Evolutionary conservation across 805 yeast species (phyloP), one percentile per base, ranked within the genome.

Genomic region (Vanderwaltozyma polyspora): DNA sequence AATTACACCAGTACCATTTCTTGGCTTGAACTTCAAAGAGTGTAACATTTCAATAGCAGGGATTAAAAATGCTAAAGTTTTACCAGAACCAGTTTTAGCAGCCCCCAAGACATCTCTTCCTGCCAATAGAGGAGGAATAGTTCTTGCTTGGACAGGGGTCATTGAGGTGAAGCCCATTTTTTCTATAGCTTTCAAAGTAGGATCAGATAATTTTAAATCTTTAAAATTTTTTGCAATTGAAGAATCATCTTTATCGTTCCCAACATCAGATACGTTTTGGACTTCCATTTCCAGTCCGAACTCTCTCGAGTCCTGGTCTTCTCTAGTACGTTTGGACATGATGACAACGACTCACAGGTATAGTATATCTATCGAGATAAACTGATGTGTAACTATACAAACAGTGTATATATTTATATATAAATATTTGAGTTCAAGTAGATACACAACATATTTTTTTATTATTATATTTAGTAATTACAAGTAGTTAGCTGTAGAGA

Each of bases 31-130:
- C 57, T 81, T 85, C 51, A 91, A 70, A 13, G 94, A 77, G 55
- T 87, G 81, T 36, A 91, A 68, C 64, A 86, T 65, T 63, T 91
- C 98, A 44, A 91, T 79, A 22, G 98, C 98, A 11, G 99, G 99
- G 40, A 91, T 72, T 52, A 91, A 66, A 49, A 91, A 91, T 8
- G 99, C 97, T 41, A 93, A 65, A 0, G 99, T 91, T 65, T 91
- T 91, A 57, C 99, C 99, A 1, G 96, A 86, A 35, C 99, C 99
- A 3, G 99, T 91, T 64, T 87, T 89, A 37, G 99, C 99, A n/a
- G 98, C 98, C 46, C 98, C 99, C 35, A 91, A 69, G 15, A 93
- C 97, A 62, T 91, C 99, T 48, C 89, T 75, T 29, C 98, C 98
- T 1, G 97, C 96, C 43, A 93, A 63, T 42, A 91, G 67, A 9